A percentile compares a stretch with the other conserved stretches of the same genome.
Evolutionary conservation across 805 yeast species (phyloP).

Genomic region (Hanseniaspora meyeri): DNA sequence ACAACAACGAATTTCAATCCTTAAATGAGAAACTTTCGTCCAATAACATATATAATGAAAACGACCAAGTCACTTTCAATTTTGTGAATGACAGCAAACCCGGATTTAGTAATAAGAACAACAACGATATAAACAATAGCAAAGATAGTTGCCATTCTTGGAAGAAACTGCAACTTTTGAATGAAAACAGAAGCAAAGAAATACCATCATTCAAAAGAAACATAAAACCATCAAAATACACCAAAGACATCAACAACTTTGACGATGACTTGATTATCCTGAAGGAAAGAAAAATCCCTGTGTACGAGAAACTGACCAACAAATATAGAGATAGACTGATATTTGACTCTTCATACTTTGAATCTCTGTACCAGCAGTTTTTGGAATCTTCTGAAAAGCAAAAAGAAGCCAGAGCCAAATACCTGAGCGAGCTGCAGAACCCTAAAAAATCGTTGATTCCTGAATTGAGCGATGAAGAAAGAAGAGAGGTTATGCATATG

Average conservation of each 20-base stretch:
- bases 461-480: conserved; percentile 19
- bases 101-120: not conserved
- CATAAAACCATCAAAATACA: not conserved
- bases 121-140: not conserved
- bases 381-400: conserved; percentile 27
- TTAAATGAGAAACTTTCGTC: not conserved
- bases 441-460: conserved; percentile 27
- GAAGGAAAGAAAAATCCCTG: conserved; percentile 23
- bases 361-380: conserved; percentile 22
- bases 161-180: not conserved
- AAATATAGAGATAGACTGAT: conserved; percentile 12
- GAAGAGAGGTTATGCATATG: conserved; percentile 20
- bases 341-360: conserved; percentile 16
- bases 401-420: conserved; percentile 34
- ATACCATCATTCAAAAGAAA: not conserved
- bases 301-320: conserved; percentile 21
- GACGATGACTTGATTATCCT: conserved; percentile 24
- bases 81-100: not conserved
- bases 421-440: conserved; percentile 33
- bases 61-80: not conserved
- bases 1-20: not conserved
- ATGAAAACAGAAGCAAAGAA: not conserved
- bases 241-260: not conserved
- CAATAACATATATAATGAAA: not conserved
- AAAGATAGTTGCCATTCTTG: not conserved